Evolutionary conservation across 805 yeast species (phyloP), one percentile per base, ranked within the genome.

Genomic region (Jamesozyma lodderae): DNA sequence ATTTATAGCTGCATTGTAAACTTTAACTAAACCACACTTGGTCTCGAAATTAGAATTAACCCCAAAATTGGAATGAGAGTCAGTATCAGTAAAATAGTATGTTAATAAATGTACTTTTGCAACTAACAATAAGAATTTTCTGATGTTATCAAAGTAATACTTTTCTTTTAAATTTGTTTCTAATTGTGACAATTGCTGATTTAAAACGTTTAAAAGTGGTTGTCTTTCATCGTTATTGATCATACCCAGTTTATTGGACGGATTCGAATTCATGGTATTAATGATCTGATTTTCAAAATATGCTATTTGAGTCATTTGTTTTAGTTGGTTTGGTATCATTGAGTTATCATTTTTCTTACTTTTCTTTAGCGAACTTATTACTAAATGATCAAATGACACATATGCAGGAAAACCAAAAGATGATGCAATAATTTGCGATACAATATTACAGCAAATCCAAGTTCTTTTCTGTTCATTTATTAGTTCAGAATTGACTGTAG

Each of bases 401-500:
- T 86, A 87, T 0, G 94, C 86, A 0, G 97, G 98, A 53, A 82
- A 88, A 15, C 98, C 98, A 63, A 87, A 86, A 9, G 94, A 80
- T 2, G 94, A 77, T 3, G 95, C 95, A 43, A 92, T 79, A 2
- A 81, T 74, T 59, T 92, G 97, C 2, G 94, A 81, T 0, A 84
- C 94, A 17, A 84, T 73, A 55, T 92, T 92, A 53, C 96, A 86
- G 9, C 85, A 75, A n/a, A 85, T 75, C 98, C 98, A 90, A 0
- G 98, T 90, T 42, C 80, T 72, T 24, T 79, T 70, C 51, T 86
- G 94, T 60, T 92, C 98, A 20, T 73, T 73, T 13, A 82, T 55
- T n/a, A 62, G 46, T 30, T 63, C 64, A 3, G 52, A 49, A 27
- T 63, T 60, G 2, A 57, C 73, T 33, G 64, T 55, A 36, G 72